Evolutionary conservation across 2,329 filamentous ascomycete genomes (phyloP).

Genomic region (Hansfordia pulvinata): DNA sequence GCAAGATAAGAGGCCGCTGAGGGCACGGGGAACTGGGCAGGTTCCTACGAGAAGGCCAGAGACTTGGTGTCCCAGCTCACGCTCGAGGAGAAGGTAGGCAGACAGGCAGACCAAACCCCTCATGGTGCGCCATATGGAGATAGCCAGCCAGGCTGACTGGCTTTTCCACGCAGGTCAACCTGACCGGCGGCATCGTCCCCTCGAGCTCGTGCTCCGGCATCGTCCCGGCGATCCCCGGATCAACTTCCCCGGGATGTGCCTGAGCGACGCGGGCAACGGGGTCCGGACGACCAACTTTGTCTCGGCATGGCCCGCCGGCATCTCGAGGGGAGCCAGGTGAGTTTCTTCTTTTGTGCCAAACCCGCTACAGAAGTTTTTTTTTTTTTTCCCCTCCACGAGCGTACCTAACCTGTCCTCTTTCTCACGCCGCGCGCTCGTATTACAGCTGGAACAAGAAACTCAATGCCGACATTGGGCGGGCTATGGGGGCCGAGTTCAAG

Average conservation of each 20-base stretch:
- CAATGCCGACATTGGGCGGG: constrained; percentile 51
- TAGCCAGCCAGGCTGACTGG: constrained; percentile 1
- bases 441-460: constrained; percentile 61
- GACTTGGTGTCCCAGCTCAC: constrained; percentile 22
- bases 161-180: constrained; percentile 12
- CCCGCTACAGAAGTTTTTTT: too few relatives aligned
- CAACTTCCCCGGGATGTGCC: constrained; percentile 25
- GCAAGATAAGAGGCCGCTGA: constrained; percentile 12
- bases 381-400: too few relatives aligned
- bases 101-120: too few relatives aligned
- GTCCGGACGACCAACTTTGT: constrained; percentile 22
- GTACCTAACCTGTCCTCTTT: too few relatives aligned
- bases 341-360: too few relatives aligned
- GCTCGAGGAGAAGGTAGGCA: constrained; percentile 22
- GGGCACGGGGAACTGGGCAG: constrained; percentile 19
- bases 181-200: constrained; percentile 19
- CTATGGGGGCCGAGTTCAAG: constrained; percentile 65
- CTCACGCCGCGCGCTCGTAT: too few relatives aligned
- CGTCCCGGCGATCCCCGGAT: constrained; percentile 22
- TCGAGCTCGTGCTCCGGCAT: constrained; percentile 25
- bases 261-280: constrained; percentile 19
- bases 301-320: constrained; percentile 32
- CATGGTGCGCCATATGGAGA: too few relatives aligned
- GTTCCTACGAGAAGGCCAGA: constrained; percentile 20
- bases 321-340: constrained; percentile 41